Percentiles rank a stretch among this genome's conserved stretches.
These are phyloP conservation scores for Chlorencoelia australis DNA, from an alignment of 2,329 filamentous ascomycete species.

Conservation along the genomic window DNA sequence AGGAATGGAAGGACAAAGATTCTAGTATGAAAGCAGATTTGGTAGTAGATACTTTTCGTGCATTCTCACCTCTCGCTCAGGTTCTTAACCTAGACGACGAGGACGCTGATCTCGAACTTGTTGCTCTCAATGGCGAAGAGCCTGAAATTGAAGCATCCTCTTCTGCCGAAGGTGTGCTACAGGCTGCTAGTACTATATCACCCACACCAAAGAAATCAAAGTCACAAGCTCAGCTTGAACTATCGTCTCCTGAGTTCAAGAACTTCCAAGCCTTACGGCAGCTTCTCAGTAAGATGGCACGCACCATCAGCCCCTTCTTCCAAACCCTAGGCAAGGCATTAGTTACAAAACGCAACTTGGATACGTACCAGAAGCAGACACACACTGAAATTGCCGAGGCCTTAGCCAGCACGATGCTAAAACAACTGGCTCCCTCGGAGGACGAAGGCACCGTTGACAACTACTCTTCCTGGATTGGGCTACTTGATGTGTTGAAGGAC, in stretches of 20 bases:
- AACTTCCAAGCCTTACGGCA: conserved; percentile 73
- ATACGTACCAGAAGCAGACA: conserved; percentile 44
- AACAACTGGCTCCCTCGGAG: conserved; percentile 44
- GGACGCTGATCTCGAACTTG: too few species aligned
- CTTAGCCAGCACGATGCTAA: conserved; percentile 60
- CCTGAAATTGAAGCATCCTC: too few species aligned
- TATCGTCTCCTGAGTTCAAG: conserved; percentile 42
- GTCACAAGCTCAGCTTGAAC: conserved; percentile 35
- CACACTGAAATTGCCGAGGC: conserved; percentile 51
- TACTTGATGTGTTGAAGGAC: conserved; percentile 67
- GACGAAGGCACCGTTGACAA: conserved; percentile 46
- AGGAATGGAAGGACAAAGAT: too few species aligned
- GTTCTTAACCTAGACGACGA: too few species aligned
- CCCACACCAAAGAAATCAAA: conserved; percentile 23
- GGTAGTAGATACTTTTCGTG: too few species aligned
- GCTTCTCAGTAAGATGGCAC: conserved; percentile 68
- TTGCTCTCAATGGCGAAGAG: too few species aligned
- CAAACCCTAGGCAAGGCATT: conserved; percentile 77
- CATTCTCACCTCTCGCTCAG: too few species aligned
- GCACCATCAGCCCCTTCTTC: conserved; percentile 74
- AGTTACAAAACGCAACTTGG: conserved; percentile 62
- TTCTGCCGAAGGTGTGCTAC: too few species aligned
- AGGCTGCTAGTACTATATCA: too few species aligned
- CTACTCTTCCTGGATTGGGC: conserved; percentile 73
- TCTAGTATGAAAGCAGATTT: too few species aligned